Conservation (phyloP, 1,284 basidiomycete genomes). For the Bondarzewia mesenterica region DNA sequence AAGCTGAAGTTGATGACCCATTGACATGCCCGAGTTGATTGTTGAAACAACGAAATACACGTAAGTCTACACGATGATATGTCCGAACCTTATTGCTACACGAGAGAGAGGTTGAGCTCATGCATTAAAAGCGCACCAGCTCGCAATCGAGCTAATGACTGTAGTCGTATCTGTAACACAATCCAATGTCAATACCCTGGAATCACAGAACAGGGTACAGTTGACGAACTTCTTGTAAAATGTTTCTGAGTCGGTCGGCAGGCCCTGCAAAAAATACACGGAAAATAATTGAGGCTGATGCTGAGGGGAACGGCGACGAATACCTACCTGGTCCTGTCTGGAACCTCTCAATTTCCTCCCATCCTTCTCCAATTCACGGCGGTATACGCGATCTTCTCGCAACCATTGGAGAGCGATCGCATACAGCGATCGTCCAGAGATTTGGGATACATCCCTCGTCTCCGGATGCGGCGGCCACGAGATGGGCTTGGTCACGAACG, state of each 20-base stretch:
- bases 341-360: slow-evolving; percentile 67
- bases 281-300: slow-evolving; percentile 3
- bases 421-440: slow-evolving; percentile 42
- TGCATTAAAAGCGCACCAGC: background rate
- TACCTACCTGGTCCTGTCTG: slow-evolving; percentile 47
- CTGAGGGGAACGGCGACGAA: background rate
- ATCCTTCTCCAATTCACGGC: slow-evolving; percentile 50
- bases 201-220: slow-evolving; percentile 4
- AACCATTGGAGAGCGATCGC: slow-evolving; percentile 78
- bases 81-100: background rate
- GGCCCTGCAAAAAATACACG: slow-evolving; percentile 27
- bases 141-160: slow-evolving; percentile 28
- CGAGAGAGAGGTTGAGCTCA: slow-evolving; percentile 4
- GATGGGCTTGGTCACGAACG: slow-evolving; percentile 57
- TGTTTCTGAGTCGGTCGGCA: slow-evolving; percentile 74
- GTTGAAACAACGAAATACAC: slow-evolving; percentile 10
- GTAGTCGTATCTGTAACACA: slow-evolving; percentile 57
- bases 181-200: background rate
- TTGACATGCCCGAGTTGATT: background rate
- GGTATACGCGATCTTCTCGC: slow-evolving; percentile 67
- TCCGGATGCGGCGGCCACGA: slow-evolving; percentile 49
- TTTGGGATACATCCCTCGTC: slow-evolving; percentile 5
- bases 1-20: background rate
- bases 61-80: background rate
- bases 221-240: slow-evolving; percentile 71